Conservation (phyloP, 306 rosid species). For the Lithocarpus polystachyus region DNA sequence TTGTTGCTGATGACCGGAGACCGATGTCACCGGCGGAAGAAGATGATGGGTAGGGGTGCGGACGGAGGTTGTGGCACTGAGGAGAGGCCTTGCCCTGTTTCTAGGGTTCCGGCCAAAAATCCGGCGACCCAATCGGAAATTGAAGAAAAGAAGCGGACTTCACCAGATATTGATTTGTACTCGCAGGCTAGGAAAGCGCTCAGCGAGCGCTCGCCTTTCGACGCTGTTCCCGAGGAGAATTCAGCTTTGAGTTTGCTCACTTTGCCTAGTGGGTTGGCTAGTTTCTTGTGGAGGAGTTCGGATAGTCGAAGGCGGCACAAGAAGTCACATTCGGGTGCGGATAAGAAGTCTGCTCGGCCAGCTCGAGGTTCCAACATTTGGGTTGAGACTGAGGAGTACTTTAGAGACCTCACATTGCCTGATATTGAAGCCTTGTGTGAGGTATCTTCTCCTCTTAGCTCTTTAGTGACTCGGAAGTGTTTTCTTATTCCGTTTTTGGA, state of each 20-base stretch:
- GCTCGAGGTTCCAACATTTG: conserved; percentile 52
- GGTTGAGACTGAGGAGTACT: conserved; percentile 74
- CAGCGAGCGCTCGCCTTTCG: conserved; percentile 72
- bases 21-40: conserved; percentile 66
- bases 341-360: conserved; percentile 63
- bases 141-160: conserved; percentile 10
- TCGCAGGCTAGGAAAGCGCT: conserved; percentile 82
- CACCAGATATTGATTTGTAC: conserved; percentile 43
- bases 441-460: conserved; percentile 38
- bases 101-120: conserved; percentile 40
- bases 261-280: conserved; percentile 67
- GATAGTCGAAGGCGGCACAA: conserved; percentile 72
- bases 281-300: conserved; percentile 50
- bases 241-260: conserved; percentile 52
- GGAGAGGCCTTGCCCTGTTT: conserved; percentile 43
- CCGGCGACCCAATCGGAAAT: conserved; percentile 42
- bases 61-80: conserved; percentile 45
- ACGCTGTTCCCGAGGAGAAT: conserved; percentile 52
- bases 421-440: conserved; percentile 62
- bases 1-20: conserved; percentile 78
- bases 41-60: conserved; percentile 58
- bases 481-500: conserved; percentile 45
- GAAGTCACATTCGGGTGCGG: conserved; percentile 67
- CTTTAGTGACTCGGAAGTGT: conserved; percentile 44
- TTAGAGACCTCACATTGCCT: conserved; percentile 60